Percentiles rank a stretch among this genome's conserved stretches.
phyloP scores from a whole-genome alignment of 192 early-diverging fungal species.

The Phlyctochytrium planicorne region DNA sequence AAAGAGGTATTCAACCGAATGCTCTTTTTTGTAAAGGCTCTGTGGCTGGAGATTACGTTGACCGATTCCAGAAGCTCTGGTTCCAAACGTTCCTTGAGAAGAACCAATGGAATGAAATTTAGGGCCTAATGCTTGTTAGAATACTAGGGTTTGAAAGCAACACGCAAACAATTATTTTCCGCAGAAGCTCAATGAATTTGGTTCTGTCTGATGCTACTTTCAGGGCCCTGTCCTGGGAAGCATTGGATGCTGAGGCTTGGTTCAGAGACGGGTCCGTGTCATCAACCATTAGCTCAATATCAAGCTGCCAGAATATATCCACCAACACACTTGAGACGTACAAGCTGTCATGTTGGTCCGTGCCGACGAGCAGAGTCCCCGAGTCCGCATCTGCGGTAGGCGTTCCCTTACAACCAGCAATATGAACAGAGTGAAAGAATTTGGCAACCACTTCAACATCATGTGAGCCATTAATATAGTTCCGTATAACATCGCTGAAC shows the following conservation, averaged over 20 bases:
- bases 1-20: conserved; percentile 57
- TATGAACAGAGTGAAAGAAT: too few species aligned
- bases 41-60: conserved; percentile 43
- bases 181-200: not conserved
- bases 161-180: not conserved
- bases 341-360: conserved; percentile 14
- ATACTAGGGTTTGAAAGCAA: not conserved
- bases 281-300: conserved; percentile 24
- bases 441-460: too few species aligned
- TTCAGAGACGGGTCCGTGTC: not conserved
- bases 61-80: conserved; percentile 48
- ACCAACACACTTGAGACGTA: conserved; percentile 18
- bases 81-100: conserved; percentile 59
- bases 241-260: conserved; percentile 1
- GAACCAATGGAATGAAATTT: conserved; percentile 42
- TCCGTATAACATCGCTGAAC: too few species aligned
- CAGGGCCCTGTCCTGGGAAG: not conserved
- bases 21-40: conserved; percentile 38
- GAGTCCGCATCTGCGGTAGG: too few species aligned
- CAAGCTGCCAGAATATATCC: conserved; percentile 32
- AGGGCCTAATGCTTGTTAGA: conserved; percentile 3
- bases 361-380: conserved; percentile 6
- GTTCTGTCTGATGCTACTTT: not conserved
- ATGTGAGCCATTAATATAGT: too few species aligned
- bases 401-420: too few species aligned